Conservation (phyloP, 495 filamentous ascomycete genomes). For the Tuber umbilicatum region DNA sequence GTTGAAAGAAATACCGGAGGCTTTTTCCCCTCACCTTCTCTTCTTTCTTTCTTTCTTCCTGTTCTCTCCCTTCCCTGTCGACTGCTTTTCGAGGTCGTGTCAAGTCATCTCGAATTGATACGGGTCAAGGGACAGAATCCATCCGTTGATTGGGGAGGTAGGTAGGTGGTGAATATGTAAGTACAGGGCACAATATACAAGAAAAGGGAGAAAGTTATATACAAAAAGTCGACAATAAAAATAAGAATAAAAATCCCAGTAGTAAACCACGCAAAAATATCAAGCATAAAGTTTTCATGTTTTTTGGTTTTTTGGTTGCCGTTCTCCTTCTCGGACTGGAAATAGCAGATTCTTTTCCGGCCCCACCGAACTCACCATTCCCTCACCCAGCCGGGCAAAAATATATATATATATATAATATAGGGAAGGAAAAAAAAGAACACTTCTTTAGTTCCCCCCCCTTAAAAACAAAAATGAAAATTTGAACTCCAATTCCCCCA, state of each 20-base stretch:
- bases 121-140: not conserved
- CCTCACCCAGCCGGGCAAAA: not conserved
- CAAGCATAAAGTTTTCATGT: not conserved
- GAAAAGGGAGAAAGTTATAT: not conserved
- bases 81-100: slow-evolving; percentile 5
- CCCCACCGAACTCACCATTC: not conserved
- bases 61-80: slow-evolving; percentile 11
- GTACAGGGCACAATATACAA: not conserved
- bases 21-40: slow-evolving; percentile 26
- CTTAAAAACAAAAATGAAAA: slow-evolving; percentile 23
- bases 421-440: slow-evolving; percentile 10
- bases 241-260: not conserved
- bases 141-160: not conserved
- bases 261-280: not conserved
- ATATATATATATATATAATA: slow-evolving; percentile 28
- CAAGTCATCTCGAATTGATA: not conserved
- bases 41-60: slow-evolving; percentile 8
- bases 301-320: not conserved
- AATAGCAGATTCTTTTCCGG: not conserved
- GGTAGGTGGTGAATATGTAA: not conserved
- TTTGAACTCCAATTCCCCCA: slow-evolving; percentile 34
- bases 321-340: not conserved
- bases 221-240: not conserved
- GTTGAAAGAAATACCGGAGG: slow-evolving; percentile 23
- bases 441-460: slow-evolving; percentile 12